A percentile compares a stretch with the other conserved stretches of the same genome.
Conservation (phyloP, 2,329 filamentous ascomycete genomes). For the Pyricularia grisea region DNA sequence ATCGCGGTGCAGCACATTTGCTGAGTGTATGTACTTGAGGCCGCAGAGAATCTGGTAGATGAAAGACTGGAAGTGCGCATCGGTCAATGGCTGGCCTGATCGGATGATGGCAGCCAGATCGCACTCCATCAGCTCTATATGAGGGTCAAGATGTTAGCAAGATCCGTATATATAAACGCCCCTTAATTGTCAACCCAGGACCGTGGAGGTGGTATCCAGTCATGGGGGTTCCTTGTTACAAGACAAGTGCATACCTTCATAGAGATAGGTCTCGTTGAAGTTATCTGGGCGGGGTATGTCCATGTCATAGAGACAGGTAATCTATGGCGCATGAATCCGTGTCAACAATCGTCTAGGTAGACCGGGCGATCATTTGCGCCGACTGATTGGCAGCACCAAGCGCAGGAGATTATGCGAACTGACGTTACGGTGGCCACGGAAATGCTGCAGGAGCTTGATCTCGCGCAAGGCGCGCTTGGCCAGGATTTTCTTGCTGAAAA, state of each 20-base stretch:
- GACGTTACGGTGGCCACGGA: conserved; percentile 82
- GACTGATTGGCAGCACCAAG: neutral
- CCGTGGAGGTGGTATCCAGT: neutral
- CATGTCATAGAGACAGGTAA: conserved; percentile 99
- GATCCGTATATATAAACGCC: neutral
- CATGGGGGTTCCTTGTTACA: no score
- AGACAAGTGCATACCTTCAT: conserved; percentile 62
- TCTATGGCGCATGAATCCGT: conserved; percentile 41
- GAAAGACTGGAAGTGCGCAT: conserved; percentile 99
- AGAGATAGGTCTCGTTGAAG: conserved; percentile 98
- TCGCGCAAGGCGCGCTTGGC: conserved; percentile 96
- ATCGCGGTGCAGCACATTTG: conserved; percentile 94
- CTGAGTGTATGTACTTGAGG: conserved; percentile 98
- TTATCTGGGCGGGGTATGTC: conserved; percentile 94
- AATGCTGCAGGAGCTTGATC: conserved; percentile 98
- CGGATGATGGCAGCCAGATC: conserved; percentile 96
- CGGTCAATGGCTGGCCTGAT: conserved; percentile 91
- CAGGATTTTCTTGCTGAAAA: conserved; percentile 99
- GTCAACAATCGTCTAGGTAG: neutral
- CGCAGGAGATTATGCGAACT: conserved; percentile 21
- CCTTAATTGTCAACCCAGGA: neutral
- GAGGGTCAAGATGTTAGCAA: conserved; percentile 7
- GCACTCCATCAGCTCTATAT: conserved; percentile 93
- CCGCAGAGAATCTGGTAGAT: conserved; percentile 99
- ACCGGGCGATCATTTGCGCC: neutral